Percentiles rank a stretch among this genome's conserved stretches.
Evolutionary conservation across 345 rosid genomes (phyloP).

Genomic region (Sisymbrium altissimum): DNA sequence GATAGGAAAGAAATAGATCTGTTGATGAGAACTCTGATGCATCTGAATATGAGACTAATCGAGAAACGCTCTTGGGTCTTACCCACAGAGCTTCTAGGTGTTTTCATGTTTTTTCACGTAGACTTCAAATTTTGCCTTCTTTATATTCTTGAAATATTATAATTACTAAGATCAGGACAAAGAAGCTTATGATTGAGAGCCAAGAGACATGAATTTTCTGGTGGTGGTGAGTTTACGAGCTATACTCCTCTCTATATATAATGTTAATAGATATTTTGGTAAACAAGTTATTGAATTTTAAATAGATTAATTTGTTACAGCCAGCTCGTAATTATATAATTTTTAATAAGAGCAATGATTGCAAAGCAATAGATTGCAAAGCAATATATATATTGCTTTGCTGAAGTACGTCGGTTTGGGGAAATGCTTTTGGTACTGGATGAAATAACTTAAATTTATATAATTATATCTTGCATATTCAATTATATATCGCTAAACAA

Average conservation of each 20-base stretch:
- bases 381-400: background rate
- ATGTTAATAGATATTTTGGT: background rate
- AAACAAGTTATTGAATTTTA: background rate
- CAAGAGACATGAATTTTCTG: constrained; percentile 6
- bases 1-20: constrained; percentile 28
- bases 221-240: constrained; percentile 12
- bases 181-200: constrained; percentile 6
- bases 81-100: background rate
- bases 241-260: background rate
- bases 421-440: background rate
- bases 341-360: too few relatives aligned
- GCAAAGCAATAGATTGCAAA: too few relatives aligned
- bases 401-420: background rate
- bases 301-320: background rate
- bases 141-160: background rate
- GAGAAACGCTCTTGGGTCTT: constrained; percentile 29
- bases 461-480: background rate
- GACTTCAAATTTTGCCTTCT: background rate
- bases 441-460: background rate
- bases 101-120: constrained; percentile 25
- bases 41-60: constrained; percentile 30
- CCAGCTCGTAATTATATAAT: background rate
- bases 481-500: background rate
- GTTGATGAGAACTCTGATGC: constrained; percentile 35
- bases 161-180: background rate